phyloP scores from a whole-genome alignment of 2,329 filamentous ascomycete species.

The Hypoxylon rubiginosum region DNA sequence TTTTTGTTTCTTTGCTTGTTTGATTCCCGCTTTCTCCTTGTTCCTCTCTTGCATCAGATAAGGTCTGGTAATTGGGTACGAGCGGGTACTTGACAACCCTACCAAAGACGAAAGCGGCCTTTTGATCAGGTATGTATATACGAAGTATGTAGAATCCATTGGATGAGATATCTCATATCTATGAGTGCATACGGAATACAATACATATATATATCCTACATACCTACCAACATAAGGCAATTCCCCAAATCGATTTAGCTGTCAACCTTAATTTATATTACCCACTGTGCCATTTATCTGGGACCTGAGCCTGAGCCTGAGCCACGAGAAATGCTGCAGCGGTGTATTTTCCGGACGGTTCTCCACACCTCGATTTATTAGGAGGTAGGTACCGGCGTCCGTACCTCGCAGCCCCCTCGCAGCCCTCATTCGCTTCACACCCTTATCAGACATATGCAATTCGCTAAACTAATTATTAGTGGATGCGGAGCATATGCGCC shows the following conservation, averaged over 20 bases:
- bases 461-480: background rate
- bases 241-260: background rate
- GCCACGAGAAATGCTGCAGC: background rate
- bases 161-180: background rate
- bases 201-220: no score
- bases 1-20: constrained; percentile 26
- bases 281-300: background rate
- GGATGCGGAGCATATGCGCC: constrained; percentile 8
- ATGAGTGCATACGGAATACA: background rate
- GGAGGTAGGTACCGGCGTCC: no score
- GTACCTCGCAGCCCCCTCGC: background rate
- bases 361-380: background rate
- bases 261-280: constrained; percentile 20
- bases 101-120: background rate
- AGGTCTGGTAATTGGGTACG: background rate
- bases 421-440: background rate
- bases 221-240: background rate
- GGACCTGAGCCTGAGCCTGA: background rate
- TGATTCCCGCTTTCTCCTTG: constrained; percentile 1
- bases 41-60: background rate
- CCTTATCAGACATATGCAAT: background rate
- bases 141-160: background rate
- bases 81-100: no score
- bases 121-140: no score
- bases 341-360: background rate